Evolutionary conservation across 164 flowering plant species (phyloP).

Genomic region (Kalanchoe fedtschenkoi): DNA sequence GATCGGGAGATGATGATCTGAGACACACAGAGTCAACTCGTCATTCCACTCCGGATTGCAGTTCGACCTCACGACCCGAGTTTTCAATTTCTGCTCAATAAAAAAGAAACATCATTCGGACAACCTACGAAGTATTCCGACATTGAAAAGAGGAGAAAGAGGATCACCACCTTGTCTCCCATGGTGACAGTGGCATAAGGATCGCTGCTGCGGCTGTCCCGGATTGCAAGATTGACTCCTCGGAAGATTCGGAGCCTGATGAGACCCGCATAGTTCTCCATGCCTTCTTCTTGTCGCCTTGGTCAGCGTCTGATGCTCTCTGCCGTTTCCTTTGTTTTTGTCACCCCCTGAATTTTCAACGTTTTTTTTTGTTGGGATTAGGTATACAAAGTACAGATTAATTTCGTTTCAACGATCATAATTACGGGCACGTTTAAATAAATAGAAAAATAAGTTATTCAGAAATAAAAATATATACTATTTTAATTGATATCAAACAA

Average conservation of each 20-base stretch:
- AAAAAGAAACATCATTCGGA: background rate
- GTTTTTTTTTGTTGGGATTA: no score
- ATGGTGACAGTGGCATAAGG: conserved; percentile 1
- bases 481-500: no score
- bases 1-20: background rate
- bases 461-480: no score
- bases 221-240: conserved; percentile 1
- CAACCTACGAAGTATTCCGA: background rate
- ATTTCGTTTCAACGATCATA: no score
- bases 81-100: background rate
- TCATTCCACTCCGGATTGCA: conserved; percentile 9
- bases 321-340: no score
- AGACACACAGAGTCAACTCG: conserved; percentile 2
- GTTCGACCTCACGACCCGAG: background rate
- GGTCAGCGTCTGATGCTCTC: no score
- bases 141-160: background rate
- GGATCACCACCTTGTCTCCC: background rate
- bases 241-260: background rate
- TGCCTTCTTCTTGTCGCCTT: no score
- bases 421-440: no score
- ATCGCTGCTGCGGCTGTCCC: conserved; percentile 5
- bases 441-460: no score
- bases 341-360: no score
- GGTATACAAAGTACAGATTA: no score
- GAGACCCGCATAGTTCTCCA: background rate